These are phyloP conservation scores for Aegilops speltoides DNA, from an alignment of 176 grass and related monocot genomes.

Conservation along the genomic window DNA sequence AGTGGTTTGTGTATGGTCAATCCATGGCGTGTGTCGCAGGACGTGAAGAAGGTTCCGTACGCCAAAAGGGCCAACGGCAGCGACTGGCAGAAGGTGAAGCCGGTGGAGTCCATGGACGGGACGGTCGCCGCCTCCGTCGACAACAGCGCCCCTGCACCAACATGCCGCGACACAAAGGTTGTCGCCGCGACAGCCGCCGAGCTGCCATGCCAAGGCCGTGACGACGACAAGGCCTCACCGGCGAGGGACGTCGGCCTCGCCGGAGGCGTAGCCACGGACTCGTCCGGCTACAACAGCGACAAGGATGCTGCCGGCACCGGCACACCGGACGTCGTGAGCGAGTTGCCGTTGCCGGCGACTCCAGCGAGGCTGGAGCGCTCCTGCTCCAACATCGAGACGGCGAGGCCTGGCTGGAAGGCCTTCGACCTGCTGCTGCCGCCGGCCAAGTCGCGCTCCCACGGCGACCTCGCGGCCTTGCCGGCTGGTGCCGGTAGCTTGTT, in stretches of 20 bases:
- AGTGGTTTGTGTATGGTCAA: background rate
- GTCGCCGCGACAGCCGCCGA: background rate
- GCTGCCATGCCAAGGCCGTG: constrained; percentile 29
- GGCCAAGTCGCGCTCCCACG: constrained; percentile 60
- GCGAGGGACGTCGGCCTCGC: background rate
- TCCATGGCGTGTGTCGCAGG: constrained; percentile 29
- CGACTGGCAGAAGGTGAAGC: constrained; percentile 58
- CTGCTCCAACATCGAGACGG: constrained; percentile 95
- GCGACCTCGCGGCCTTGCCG: constrained; percentile 38
- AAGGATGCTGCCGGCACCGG: constrained; percentile 9
- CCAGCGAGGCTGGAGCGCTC: constrained; percentile 61
- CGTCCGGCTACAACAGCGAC: constrained; percentile 17
- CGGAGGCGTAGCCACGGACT: background rate
- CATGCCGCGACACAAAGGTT: background rate
- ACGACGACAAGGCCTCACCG: background rate
- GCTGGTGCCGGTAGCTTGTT: background rate
- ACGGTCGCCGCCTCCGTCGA: background rate
- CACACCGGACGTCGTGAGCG: constrained; percentile 30
- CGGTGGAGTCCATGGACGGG: constrained; percentile 56
- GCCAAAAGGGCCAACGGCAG: constrained; percentile 36
- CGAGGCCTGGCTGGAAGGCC: constrained; percentile 30
- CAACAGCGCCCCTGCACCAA: background rate
- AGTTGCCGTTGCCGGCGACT: constrained; percentile 21
- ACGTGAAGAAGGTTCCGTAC: constrained; percentile 28
- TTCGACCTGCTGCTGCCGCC: constrained; percentile 21